Conservation (phyloP, 352 stramenopile species). For the Pythium guiyangense region DNA sequence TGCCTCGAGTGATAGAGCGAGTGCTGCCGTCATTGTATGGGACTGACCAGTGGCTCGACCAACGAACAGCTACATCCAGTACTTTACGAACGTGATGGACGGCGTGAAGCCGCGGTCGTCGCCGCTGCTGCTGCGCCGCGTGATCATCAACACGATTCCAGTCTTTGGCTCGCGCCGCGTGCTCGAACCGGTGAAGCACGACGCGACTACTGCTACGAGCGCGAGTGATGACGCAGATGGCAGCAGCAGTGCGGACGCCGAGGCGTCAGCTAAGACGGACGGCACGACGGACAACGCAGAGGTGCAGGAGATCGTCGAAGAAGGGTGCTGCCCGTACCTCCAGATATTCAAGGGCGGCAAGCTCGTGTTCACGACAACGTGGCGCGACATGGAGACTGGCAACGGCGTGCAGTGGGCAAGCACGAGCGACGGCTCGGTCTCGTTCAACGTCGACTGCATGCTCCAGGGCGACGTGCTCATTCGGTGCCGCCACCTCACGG, state of each 20-base stretch:
- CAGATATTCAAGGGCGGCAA: constrained; percentile 98
- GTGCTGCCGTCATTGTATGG: constrained; percentile 2
- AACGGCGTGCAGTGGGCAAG: constrained; percentile 91
- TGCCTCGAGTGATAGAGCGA: neutral
- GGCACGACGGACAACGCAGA: constrained; percentile 24
- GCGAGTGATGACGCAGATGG: constrained; percentile 9
- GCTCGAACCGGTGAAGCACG: constrained; percentile 50
- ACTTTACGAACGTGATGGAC: constrained; percentile 98
- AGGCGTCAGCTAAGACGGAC: neutral
- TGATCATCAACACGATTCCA: constrained; percentile 96
- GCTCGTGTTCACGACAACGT: constrained; percentile 94
- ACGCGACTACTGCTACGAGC: constrained; percentile 18
- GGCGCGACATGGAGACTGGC: constrained; percentile 78
- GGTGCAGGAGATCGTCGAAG: constrained; percentile 56
- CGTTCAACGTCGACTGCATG: constrained; percentile 94
- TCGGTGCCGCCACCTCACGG: constrained; percentile 93
- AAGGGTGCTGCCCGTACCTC: constrained; percentile 96
- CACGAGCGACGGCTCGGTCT: constrained; percentile 83
- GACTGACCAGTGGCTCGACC: no score
- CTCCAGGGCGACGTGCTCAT: constrained; percentile 97
- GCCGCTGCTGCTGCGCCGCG: constrained; percentile 91
- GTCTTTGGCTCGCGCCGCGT: constrained; percentile 73
- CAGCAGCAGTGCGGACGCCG: constrained; percentile 18
- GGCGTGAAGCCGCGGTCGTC: constrained; percentile 92
- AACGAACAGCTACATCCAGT: constrained; percentile 90